Conservation (phyloP, 805 yeast species). For the Starmerella riodocensis region DNA sequence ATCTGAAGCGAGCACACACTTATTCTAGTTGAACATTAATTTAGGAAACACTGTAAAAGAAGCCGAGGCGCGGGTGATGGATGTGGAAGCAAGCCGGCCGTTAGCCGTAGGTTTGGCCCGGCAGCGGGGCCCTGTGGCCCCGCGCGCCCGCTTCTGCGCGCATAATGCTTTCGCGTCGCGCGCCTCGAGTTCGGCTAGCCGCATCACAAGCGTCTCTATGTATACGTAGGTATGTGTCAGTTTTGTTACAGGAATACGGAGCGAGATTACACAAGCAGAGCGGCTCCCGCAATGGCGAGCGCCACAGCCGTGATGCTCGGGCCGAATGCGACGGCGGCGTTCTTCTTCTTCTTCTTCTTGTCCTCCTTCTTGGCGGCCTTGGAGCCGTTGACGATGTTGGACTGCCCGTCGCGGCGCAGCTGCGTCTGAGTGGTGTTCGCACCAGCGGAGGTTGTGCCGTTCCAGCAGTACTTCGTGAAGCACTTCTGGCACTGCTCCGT, state of each 20-base stretch:
- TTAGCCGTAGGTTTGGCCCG: too few relatives aligned
- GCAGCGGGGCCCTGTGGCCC: too few relatives aligned
- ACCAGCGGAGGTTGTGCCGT: slow-evolving; percentile 31
- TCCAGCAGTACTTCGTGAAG: slow-evolving; percentile 69
- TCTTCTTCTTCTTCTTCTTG: slow-evolving; percentile 1
- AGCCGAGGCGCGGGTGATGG: too few relatives aligned
- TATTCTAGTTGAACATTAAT: too few relatives aligned
- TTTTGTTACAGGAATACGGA: not conserved
- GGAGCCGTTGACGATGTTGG: slow-evolving; percentile 14
- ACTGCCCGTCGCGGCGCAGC: slow-evolving; percentile 28
- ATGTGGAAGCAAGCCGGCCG: too few relatives aligned
- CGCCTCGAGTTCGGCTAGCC: too few relatives aligned
- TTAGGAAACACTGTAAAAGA: too few relatives aligned
- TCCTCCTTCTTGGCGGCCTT: not conserved
- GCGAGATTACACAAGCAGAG: not conserved
- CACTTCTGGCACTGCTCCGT: slow-evolving; percentile 62
- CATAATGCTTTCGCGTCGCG: too few relatives aligned
- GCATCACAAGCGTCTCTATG: too few relatives aligned
- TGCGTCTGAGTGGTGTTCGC: slow-evolving; percentile 4
- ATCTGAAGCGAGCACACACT: too few relatives aligned
- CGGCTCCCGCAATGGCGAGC: not conserved
- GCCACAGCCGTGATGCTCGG: not conserved
- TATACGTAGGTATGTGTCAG: too few relatives aligned
- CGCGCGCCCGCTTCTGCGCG: too few relatives aligned
- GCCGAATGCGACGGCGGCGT: not conserved